Base-by-base conservation (phyloP, 1,284 basidiomycete species). In the Rugosomyces carneus region DNA sequence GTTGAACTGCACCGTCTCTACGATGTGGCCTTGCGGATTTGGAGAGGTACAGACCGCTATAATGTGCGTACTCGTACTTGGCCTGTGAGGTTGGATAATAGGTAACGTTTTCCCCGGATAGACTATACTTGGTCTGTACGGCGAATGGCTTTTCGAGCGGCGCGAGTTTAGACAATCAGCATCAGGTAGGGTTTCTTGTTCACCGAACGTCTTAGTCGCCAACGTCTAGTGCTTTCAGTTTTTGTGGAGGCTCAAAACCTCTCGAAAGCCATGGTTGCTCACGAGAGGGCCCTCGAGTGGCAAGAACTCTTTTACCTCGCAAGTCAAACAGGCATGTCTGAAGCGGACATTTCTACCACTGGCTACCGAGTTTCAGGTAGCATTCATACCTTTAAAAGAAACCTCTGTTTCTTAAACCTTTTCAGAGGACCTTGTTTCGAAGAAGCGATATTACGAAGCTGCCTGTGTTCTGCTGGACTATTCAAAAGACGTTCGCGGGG, bases 401-500 rank as follows among this genome's bases (percentile, higher is more conserved):
- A 76, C 63, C 19, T 32, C 40, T 26, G 4, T 31, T 21, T 7
- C 23, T 10, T 32, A 18, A 38, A 18, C 38, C 35, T 37, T 34
- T 41, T 37, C 57, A 93, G 91, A 93, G 64, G 86, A 92, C 42
- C 75, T 98, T 11, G 66, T 73, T 2, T 81, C 83, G 10, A 87
- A 91, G 60, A 90, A 89, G 58, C 76, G 88, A 35, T 78, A 84
- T 57, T 57, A 73, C 2, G 95, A 98, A 54, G 92, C 93, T 0
- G 88, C 85, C 1, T 76, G 79, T 15, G 82, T 98, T 1, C 71
- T 88, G n/a, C 68, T 96, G 9, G 93, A 97, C 56, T 95, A 99
- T 56, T 77, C 78, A 0, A 67, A 81, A 23, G 88, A 97, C 62
- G 71, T 89, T 1, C 80, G 88, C n/a, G 81, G 80, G 34, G 89